Evolutionary conservation across 257 asterid species (phyloP).

Genomic region (Nicotiana obtusifolia): DNA sequence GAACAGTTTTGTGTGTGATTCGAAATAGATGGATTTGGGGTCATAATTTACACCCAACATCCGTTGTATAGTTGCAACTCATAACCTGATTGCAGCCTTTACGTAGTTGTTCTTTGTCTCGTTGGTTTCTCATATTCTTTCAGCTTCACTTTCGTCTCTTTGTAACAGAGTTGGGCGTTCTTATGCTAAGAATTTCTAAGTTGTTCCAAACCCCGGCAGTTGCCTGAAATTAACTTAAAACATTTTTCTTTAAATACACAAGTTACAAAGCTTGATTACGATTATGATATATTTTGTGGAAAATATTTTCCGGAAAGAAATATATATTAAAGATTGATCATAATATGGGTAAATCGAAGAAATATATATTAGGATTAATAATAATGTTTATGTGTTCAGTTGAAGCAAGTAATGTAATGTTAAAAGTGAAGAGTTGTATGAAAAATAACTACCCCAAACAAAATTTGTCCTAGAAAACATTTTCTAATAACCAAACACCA

Average conservation of each 20-base stretch:
- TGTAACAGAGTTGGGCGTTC: not conserved
- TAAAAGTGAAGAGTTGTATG: no score
- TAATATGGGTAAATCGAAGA: no score
- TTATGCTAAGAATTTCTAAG: not conserved
- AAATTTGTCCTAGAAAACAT: no score
- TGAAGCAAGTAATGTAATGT: no score
- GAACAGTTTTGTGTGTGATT: constrained; percentile 15
- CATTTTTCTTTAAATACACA: not conserved
- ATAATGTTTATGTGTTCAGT: no score
- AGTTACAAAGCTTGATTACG: not conserved
- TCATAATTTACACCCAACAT: not conserved
- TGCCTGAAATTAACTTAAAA: not conserved
- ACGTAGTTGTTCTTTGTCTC: not conserved
- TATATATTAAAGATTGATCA: no score
- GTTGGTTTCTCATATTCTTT: not conserved
- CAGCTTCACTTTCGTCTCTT: not conserved
- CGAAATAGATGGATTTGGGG: constrained; percentile 8
- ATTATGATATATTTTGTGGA: no score
- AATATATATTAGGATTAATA: no score
- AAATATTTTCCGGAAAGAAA: no score
- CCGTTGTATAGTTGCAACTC: constrained; percentile 11
- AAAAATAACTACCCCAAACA: no score
- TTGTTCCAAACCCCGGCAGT: not conserved
- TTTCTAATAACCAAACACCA: no score
- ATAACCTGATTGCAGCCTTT: not conserved